A percentile compares a stretch with the other conserved stretches of the same genome.
These are phyloP conservation scores for Obelidium mucronatum DNA, from an alignment of 192 early-diverging fungal species.

Conservation along the genomic window DNA sequence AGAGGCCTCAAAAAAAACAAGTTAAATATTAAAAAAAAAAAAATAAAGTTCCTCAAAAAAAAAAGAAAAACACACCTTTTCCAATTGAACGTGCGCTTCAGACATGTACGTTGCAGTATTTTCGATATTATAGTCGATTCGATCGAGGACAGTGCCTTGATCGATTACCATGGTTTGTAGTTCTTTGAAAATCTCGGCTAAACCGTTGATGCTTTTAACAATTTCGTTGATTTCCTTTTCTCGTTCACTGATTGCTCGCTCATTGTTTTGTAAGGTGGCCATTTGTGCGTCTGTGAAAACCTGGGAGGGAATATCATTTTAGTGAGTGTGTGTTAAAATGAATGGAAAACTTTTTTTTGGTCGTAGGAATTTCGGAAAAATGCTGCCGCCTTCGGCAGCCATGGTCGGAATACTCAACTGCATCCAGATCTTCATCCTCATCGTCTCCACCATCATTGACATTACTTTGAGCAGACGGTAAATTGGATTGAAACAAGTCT, in stretches of 20 bases:
- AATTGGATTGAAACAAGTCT: conserved; percentile 41
- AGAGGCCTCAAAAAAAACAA: no score
- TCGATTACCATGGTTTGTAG: conserved; percentile 97
- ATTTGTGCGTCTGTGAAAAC: conserved; percentile 90
- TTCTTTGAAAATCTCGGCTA: conserved; percentile 92
- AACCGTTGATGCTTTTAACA: conserved; percentile 85
- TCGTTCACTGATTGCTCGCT: conserved; percentile 77
- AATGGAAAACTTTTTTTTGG: no score
- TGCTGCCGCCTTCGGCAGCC: no score
- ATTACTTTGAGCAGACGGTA: conserved; percentile 16
- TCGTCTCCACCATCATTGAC: conserved; percentile 16
- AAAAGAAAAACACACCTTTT: conserved; percentile 57
- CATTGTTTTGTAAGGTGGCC: conserved; percentile 76
- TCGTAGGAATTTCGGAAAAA: no score
- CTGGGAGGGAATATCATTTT: conserved; percentile 41
- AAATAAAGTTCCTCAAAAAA: background rate
- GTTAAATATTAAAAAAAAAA: background rate
- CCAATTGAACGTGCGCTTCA: conserved; percentile 83
- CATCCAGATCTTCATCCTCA: conserved; percentile 52
- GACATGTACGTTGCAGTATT: conserved; percentile 80
- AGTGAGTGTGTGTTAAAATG: background rate
- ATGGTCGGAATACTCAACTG: conserved; percentile 35
- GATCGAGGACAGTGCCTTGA: conserved; percentile 95
- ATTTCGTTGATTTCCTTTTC: conserved; percentile 95
- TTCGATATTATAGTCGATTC: conserved; percentile 98